phyloP scores from a whole-genome alignment of 345 rosid species.

The Conringia planisiliqua region DNA sequence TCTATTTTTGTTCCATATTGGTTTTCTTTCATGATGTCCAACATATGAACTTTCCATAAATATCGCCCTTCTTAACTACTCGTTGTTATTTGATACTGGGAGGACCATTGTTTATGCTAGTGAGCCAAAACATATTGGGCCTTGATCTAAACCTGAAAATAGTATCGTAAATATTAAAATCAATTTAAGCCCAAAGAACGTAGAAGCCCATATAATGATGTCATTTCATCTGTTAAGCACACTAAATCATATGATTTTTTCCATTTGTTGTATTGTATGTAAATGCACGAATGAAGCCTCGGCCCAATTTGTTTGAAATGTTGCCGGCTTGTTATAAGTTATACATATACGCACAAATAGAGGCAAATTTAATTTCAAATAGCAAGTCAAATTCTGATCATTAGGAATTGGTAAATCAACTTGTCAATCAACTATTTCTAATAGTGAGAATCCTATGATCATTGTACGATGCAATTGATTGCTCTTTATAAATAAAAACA shows the following conservation, averaged over 20 bases:
- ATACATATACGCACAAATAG: not conserved
- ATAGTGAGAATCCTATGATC: slow-evolving; percentile 4
- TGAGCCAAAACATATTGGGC: not conserved
- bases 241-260: not conserved
- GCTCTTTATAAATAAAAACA: not conserved
- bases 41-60: not conserved
- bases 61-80: not conserved
- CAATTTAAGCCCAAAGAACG: not conserved
- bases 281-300: not conserved
- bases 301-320: not conserved
- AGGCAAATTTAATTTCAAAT: not conserved
- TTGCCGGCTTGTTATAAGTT: not conserved
- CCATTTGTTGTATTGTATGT: not conserved
- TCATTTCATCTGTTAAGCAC: not conserved
- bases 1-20: not conserved
- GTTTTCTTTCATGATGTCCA: not conserved
- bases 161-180: not conserved
- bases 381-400: not conserved
- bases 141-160: not conserved
- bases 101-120: not conserved
- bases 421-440: slow-evolving; percentile 11
- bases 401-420: not conserved
- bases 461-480: slow-evolving; percentile 10
- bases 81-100: not conserved
- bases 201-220: not conserved